Conservation (phyloP, 2,329 filamentous ascomycete species). For the Fusarium pininemorale region DNA sequence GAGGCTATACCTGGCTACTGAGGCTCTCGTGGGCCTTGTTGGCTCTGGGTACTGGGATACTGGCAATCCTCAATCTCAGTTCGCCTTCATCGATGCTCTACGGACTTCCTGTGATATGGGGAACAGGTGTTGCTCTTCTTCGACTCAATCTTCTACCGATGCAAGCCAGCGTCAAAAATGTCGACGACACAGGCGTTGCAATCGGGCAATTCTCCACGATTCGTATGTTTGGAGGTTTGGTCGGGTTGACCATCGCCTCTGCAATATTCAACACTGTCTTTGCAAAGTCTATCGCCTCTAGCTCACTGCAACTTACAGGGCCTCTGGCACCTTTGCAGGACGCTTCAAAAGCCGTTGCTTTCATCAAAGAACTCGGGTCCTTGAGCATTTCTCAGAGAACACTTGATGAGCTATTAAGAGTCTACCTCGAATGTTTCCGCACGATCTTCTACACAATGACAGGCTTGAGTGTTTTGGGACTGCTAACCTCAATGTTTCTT, state of each 20-base stretch:
- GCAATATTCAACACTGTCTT: constrained; percentile 16
- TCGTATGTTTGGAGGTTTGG: constrained; percentile 7
- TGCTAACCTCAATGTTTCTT: constrained; percentile 4
- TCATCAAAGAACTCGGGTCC: constrained; percentile 5
- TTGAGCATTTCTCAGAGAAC: not conserved
- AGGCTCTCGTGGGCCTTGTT: not conserved
- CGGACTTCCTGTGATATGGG: constrained; percentile 11
- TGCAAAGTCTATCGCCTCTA: not conserved
- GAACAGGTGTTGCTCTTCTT: constrained; percentile 1
- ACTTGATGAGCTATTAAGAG: not conserved
- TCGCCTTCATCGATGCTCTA: not conserved
- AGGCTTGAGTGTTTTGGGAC: not conserved
- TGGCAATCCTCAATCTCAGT: not conserved
- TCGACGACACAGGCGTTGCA: constrained; percentile 3
- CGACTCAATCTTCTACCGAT: constrained; percentile 8
- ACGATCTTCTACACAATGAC: constrained; percentile 15
- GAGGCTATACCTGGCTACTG: constrained; percentile 8
- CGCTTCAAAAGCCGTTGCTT: not conserved
- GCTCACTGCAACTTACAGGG: not conserved
- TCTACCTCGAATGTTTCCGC: not conserved
- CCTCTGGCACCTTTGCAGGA: not conserved
- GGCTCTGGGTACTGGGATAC: not conserved
- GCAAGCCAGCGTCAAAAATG: constrained; percentile 11
- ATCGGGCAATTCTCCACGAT: constrained; percentile 13
- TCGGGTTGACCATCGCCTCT: not conserved